Evolutionary conservation across 441 rosid genomes (phyloP), one percentile per base, ranked within the genome.

Genomic region (Capsella rubella): DNA sequence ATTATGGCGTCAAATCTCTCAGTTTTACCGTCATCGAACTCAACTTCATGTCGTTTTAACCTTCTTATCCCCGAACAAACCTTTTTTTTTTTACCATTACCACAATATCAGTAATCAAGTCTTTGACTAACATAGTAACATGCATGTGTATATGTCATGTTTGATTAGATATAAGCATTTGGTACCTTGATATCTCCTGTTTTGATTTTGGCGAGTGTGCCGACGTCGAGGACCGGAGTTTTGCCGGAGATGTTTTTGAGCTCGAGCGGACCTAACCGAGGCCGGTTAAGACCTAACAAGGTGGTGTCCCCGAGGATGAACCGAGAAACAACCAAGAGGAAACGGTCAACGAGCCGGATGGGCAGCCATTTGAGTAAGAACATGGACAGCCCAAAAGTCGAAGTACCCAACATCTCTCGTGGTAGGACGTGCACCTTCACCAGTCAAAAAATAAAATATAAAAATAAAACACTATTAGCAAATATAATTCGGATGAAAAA

Each of bases 381-480:
- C 95, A 89, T 86, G 82, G 95, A 86, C 88, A 89, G 67, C 79
- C 88, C 92, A 84, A 89, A 89, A 80, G 95, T 89, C 16, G 95
- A 89, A 78, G 58, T 79, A 46, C 95, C 95, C 80, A 89, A 86
- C 90, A 86, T 81, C 83, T 87, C 88, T 79, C 82, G 86, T 80
- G 95, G 95, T 61, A 89, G 87, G 82, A 89, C 81, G 83, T 89
- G 92, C 78, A 89, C 95, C 95, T 89, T 73, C 77, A 82, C 42
- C 35, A 58, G 66, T 69, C 27, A 4, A 63, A 57, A 69, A 21
- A 21, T 16, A 21, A 25, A 8, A n/a, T 0, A 21, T 29, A 69
- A 29, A n/a, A 29, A n/a, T 18, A 5, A 12, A 12, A 49, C 40
- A 56, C 13, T 34, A 74, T 64, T 64, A 64, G 53, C 49, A 74